Base-by-base conservation (phyloP, 768 basidiomycete genomes). In the Lyophyllum shimeji region DNA sequence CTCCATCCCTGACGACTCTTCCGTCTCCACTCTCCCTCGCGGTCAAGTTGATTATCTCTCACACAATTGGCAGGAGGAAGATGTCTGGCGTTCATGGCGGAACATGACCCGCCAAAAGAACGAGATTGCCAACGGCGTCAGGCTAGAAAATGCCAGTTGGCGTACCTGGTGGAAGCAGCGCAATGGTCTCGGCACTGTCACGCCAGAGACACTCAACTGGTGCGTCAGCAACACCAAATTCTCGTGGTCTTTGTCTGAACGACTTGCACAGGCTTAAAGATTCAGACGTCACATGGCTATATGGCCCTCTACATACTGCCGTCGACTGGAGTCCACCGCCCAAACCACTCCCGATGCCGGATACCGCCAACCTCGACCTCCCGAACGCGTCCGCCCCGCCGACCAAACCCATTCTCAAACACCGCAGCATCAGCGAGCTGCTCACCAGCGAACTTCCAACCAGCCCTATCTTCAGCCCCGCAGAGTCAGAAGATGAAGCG, bases 161-260 rank as follows among this genome's bases (percentile, higher is more conserved):
- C 78, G 96, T 40, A 98, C 95, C 1, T 99, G 96, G 96, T 98
- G 95, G 88, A 98, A 98, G 75, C 95, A 98, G 82, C 80, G 96
- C 59, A 97, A 97, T 65, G 91, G 95, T 61, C 82, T 99, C 58
- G 92, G 89, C 76, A 99, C 96, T 0, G 81, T 99, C 69, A 90
- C 87, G 23, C 96, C 96, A 55, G 97, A 99, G 77, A 97, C 95
- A 3, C 84, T 99, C 64, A 99, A 99, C 71, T 99, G 96, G 96
- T 98, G 66, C 65, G 89, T 72, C 64, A 89, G 71, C 25, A 57
- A 47, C 33, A 40, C 54, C 42, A 52, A 4, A 57, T 42, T 51
- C 56, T 44, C 48, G 18, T 48, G 46, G 34, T 37, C 40, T 25
- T 15, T 11, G 2, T 2, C 55, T 60, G 31, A 60, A 46, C 58